Percentiles rank a stretch among this genome's conserved stretches.
These are phyloP conservation scores for Penicillium sp. DNA, from an alignment of 2,329 filamentous ascomycete genomes.

Conservation along the genomic window DNA sequence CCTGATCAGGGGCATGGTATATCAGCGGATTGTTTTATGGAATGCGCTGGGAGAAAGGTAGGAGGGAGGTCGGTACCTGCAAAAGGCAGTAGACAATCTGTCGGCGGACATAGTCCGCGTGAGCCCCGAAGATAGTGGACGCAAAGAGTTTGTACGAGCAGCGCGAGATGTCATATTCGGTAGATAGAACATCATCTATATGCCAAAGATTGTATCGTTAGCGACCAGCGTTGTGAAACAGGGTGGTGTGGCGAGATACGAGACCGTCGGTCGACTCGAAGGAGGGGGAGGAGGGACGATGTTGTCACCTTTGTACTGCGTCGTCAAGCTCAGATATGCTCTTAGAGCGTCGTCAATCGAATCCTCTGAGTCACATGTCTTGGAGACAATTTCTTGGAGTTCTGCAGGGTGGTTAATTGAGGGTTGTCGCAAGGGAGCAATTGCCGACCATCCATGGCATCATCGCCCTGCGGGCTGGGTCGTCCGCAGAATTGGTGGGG, in stretches of 20 bases:
- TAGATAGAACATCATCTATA: conserved; percentile 68
- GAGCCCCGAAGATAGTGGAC: conserved; percentile 70
- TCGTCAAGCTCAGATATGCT: conserved; percentile 77
- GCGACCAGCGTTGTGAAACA: background rate
- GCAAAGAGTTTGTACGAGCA: conserved; percentile 79
- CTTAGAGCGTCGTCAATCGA: conserved; percentile 83
- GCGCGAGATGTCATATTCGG: conserved; percentile 75
- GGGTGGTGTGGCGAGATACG: background rate
- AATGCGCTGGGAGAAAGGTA: background rate
- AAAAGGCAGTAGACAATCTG: conserved; percentile 92
- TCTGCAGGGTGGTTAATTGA: conserved; percentile 48
- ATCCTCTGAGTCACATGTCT: conserved; percentile 61
- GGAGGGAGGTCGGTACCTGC: conserved; percentile 49
- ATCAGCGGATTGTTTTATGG: background rate
- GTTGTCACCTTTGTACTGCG: conserved; percentile 64
- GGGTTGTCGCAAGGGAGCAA: conserved; percentile 5
- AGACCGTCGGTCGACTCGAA: background rate
- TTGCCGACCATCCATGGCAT: background rate
- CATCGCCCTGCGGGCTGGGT: background rate
- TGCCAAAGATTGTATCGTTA: background rate
- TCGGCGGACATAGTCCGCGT: conserved; percentile 83
- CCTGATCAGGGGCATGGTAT: conserved; percentile 41
- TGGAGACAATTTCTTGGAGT: conserved; percentile 65
- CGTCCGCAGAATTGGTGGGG: background rate
- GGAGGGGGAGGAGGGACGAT: background rate